Evolutionary conservation across 306 rosid genomes (phyloP).

Genomic region (Phaseolus lunatus): DNA sequence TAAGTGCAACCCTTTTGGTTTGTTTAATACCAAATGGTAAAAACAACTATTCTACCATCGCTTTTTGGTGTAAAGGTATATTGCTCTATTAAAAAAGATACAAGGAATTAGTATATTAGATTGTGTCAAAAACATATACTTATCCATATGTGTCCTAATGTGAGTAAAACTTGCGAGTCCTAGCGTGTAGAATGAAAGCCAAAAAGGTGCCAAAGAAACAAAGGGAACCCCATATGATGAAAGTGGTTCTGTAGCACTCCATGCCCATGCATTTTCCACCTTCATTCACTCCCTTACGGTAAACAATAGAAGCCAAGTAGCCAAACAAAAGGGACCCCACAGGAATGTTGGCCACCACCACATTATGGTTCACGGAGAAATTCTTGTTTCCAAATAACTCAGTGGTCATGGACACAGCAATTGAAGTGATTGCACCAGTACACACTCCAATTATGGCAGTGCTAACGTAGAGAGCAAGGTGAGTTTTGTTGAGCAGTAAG

Average conservation of each 20-base stretch:
- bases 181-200: conserved; percentile 52
- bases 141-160: conserved; percentile 16
- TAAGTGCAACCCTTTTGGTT: too few species aligned
- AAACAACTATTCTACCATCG: too few species aligned
- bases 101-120: too few species aligned
- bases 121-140: not conserved
- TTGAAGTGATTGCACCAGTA: conserved; percentile 79
- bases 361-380: conserved; percentile 80
- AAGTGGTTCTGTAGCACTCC: conserved; percentile 66
- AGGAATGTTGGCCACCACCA: conserved; percentile 78
- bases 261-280: conserved; percentile 72
- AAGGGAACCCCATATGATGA: conserved; percentile 72
- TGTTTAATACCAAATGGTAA: too few species aligned
- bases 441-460: conserved; percentile 75
- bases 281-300: conserved; percentile 51
- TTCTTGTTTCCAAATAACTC: conserved; percentile 71
- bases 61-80: too few species aligned
- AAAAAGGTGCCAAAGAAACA: conserved; percentile 60
- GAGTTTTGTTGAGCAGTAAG: conserved; percentile 54
- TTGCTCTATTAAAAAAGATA: too few species aligned
- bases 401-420: conserved; percentile 66
- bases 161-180: conserved; percentile 69
- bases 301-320: conserved; percentile 61
- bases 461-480: conserved; percentile 52
- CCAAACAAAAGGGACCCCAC: conserved; percentile 77